phyloP scores from a whole-genome alignment of 2,329 filamentous ascomycete species.

The Zasmidium cellare region DNA sequence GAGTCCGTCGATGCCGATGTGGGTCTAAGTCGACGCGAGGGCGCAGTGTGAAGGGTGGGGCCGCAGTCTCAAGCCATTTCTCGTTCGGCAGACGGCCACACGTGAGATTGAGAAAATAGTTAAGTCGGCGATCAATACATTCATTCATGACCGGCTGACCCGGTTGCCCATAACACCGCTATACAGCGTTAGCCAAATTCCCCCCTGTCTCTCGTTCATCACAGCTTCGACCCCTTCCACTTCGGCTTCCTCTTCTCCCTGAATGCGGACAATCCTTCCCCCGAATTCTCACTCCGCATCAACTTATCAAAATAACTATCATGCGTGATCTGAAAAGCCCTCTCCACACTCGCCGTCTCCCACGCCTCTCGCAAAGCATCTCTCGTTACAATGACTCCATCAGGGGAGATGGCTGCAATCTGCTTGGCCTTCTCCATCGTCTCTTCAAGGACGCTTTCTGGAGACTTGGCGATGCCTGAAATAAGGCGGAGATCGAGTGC shows the following conservation, averaged over 20 bases:
- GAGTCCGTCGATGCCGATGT: no score
- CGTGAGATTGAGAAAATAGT: no score
- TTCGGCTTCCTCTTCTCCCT: constrained; percentile 48
- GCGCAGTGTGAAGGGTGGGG: no score
- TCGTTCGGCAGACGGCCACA: no score
- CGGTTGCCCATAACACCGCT: no score
- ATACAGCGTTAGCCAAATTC: no score
- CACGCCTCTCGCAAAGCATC: constrained; percentile 38
- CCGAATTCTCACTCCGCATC: constrained; percentile 46
- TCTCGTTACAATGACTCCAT: constrained; percentile 40
- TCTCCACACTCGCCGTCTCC: constrained; percentile 42
- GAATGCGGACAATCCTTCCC: constrained; percentile 52
- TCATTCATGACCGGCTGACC: no score
- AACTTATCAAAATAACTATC: constrained; percentile 43
- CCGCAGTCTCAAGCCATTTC: no score
- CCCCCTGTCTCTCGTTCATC: no score
- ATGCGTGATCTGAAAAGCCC: constrained; percentile 40
- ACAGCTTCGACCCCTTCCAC: constrained; percentile 49
- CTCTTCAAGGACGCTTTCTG: constrained; percentile 34
- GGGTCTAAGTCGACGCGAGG: no score
- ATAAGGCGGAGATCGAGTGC: constrained; percentile 42
- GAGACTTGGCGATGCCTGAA: constrained; percentile 37
- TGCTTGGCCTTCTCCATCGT: constrained; percentile 34
- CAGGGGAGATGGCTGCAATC: constrained; percentile 35
- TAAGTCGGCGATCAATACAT: no score